Evolutionary conservation across 2,329 filamentous ascomycete genomes (phyloP).

Genomic region (Talaromyces sp.): DNA sequence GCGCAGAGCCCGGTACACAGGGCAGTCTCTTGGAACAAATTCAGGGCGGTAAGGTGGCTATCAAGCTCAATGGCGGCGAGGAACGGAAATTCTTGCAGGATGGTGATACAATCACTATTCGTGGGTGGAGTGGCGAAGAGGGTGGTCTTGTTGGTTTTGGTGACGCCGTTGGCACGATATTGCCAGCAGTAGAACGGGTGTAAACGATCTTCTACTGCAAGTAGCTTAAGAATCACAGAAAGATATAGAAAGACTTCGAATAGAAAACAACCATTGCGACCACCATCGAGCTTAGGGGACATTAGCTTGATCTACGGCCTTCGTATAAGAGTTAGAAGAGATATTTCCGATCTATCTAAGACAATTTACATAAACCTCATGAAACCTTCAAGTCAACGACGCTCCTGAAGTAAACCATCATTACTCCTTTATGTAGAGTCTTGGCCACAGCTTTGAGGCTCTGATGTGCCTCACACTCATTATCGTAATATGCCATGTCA

Average conservation of each 20-base stretch:
- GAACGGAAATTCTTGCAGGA: conserved; percentile 3
- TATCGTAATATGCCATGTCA: conserved; percentile 8
- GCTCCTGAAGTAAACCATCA: conserved; percentile 1
- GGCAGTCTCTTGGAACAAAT: conserved; percentile 9
- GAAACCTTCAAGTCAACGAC: background rate
- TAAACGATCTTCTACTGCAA: background rate
- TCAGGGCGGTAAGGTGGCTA: background rate
- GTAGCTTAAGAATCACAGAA: background rate
- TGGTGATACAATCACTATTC: conserved; percentile 7
- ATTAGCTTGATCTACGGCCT: background rate
- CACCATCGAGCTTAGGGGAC: background rate
- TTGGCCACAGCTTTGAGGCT: conserved; percentile 1
- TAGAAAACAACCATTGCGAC: background rate
- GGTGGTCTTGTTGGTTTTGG: conserved; percentile 6
- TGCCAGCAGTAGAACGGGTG: background rate
- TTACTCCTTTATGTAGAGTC: background rate
- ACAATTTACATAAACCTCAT: background rate
- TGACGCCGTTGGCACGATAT: background rate
- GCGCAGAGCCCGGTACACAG: conserved; percentile 2
- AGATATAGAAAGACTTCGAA: background rate
- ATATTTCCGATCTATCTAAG: background rate
- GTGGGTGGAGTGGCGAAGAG: conserved; percentile 1
- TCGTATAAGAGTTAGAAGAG: background rate
- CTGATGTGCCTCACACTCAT: conserved; percentile 4
- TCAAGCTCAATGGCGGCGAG: conserved; percentile 3